These are phyloP conservation scores for Calocybe cyanea DNA, from an alignment of 768 basidiomycete species.

Conservation along the genomic window DNA sequence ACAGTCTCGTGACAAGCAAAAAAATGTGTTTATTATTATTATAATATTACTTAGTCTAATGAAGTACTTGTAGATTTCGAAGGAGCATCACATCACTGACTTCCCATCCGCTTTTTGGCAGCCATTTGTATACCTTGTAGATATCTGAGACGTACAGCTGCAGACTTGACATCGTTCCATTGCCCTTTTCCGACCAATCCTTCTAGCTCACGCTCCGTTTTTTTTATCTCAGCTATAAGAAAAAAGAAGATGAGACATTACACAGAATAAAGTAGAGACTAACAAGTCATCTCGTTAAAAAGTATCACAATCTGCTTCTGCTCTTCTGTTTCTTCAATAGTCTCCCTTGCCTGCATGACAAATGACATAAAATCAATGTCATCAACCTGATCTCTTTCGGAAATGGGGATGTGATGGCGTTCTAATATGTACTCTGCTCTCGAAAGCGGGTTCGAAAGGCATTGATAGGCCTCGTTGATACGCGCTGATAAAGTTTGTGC, in stretches of 20 bases:
- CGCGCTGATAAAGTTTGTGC: conserved; percentile 68
- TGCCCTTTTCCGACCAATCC: conserved; percentile 44
- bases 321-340: conserved; percentile 61
- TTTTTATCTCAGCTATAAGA: conserved; percentile 48
- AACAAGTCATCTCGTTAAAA: conserved; percentile 48
- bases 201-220: conserved; percentile 44
- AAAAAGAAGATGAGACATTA: not conserved
- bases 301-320: conserved; percentile 48
- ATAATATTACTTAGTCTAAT: not conserved
- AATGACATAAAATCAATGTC: conserved; percentile 70
- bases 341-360: conserved; percentile 77
- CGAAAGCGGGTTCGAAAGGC: conserved; percentile 65
- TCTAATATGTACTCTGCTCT: conserved; percentile 81
- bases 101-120: conserved; percentile 35
- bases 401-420: conserved; percentile 50
- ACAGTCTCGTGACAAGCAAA: not conserved
- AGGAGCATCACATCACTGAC: conserved; percentile 11
- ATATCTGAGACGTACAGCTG: conserved; percentile 71
- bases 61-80: not conserved
- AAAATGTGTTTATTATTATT: not conserved
- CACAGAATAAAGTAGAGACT: not conserved
- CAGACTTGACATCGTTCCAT: conserved; percentile 54
- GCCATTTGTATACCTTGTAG: conserved; percentile 60
- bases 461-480: conserved; percentile 81
- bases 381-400: conserved; percentile 69